Evolutionary conservation across 2,329 filamentous ascomycete genomes (phyloP), one percentile per base, ranked within the genome.

Genomic region (Aquanectria penicillioides): DNA sequence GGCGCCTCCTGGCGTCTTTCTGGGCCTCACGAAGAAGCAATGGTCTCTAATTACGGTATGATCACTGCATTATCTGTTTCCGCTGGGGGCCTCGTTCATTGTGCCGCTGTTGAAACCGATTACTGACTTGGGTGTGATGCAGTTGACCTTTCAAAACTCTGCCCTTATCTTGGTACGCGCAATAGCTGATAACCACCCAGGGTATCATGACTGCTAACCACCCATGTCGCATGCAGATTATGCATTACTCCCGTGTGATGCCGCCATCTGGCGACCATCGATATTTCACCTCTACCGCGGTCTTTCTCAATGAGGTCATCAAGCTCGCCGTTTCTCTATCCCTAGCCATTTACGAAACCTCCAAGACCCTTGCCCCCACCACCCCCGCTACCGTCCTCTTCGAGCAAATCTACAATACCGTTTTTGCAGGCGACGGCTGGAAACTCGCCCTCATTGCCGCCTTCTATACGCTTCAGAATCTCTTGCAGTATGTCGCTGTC

Each of bases 201-300:
- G 44, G 46, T 15, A 18, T 46, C 41, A 84, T 92, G 89, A 92
- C 79, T n/a, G 47, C 53, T 71, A 57, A 68, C 59, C 8, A 23
- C 36, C 44, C 10, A 54, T 52, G 18, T 23, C 47, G 31, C 34
- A 23, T 23, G 15, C 71, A 94, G 92, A 85, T 97, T 54, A 91
- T 97, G 84, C 94, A 97, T 79, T 97, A 98, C 77, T 97, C 94
- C 25, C 88, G 94, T 65, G 88, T 96, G 60, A 97, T 97, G 94
- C 91, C 93, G n/a, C 84, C 89, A 9, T 82, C 86, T 9, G 88
- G 89, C 73, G 92, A 93, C 66, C 92, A 94, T 72, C 89, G 94
- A 73, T 98, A 97, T 77, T 92, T 95, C 69, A 89, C 94, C 33
- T 97, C 94, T 36, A 98, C 95, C 9, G 94, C 94, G 37, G 92